Evolutionary conservation across 768 basidiomycete species (phyloP).

Genomic region (Phlegmacium glaucopus): DNA sequence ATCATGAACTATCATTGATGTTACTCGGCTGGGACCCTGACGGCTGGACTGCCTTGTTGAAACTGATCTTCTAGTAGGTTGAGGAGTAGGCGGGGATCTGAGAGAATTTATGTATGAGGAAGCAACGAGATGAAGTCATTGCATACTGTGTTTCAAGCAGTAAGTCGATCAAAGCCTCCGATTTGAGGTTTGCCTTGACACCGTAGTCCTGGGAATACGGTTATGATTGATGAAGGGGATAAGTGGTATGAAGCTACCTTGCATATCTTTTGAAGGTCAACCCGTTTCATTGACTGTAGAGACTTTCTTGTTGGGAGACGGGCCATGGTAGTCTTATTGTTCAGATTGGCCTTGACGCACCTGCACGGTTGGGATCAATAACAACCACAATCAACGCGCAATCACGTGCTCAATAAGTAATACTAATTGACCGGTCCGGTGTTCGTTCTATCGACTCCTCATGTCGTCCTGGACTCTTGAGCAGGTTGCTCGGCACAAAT

Average conservation of each 20-base stretch:
- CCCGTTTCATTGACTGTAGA: slow-evolving; percentile 44
- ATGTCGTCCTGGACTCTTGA: slow-evolving; percentile 48
- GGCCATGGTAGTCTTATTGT: slow-evolving; percentile 29
- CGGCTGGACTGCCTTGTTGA: slow-evolving; percentile 35
- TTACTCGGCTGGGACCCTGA: slow-evolving; percentile 37
- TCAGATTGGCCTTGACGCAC: slow-evolving; percentile 18
- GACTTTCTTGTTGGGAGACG: slow-evolving; percentile 38
- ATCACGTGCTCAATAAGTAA: slow-evolving; percentile 30
- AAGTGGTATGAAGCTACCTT: slow-evolving; percentile 41
- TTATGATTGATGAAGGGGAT: slow-evolving; percentile 10
- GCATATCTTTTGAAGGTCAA: slow-evolving; percentile 61
- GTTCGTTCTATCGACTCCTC: slow-evolving; percentile 8
- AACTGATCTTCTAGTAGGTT: slow-evolving; percentile 27
- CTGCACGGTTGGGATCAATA: slow-evolving; percentile 43
- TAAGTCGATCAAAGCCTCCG: slow-evolving; percentile 74
- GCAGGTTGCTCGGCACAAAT: slow-evolving; percentile 61
- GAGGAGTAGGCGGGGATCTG: slow-evolving; percentile 21
- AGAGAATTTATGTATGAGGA: slow-evolving; percentile 8
- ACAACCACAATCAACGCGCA: slow-evolving; percentile 53
- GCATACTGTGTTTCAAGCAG: slow-evolving; percentile 56
- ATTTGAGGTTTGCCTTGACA: slow-evolving; percentile 79
- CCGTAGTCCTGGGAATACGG: slow-evolving; percentile 58
- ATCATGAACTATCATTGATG: slow-evolving; percentile 47
- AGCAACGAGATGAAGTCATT: not conserved
- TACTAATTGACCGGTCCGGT: slow-evolving; percentile 1